phyloP scores from a whole-genome alignment of 1,284 basidiomycete genomes.

The Inonotus obliquus region DNA sequence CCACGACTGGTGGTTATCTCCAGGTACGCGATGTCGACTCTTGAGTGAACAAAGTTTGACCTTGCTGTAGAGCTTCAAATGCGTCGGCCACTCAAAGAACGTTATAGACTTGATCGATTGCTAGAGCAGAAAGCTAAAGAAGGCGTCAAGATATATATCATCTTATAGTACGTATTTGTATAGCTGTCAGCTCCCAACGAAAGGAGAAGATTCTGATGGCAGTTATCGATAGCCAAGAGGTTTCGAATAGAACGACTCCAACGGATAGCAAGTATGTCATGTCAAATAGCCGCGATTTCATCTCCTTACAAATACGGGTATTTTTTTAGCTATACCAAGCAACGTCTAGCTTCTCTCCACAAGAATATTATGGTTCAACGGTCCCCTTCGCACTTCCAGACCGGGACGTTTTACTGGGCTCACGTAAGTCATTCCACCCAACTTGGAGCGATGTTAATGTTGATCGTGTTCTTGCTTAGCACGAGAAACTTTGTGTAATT shows the following conservation, averaged over 20 bases:
- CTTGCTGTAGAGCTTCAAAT: conserved; percentile 69
- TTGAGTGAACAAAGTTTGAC: conserved; percentile 12
- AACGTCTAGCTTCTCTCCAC: conserved; percentile 80
- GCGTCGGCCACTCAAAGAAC: conserved; percentile 78
- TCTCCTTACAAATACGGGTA: conserved; percentile 13
- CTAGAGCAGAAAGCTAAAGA: conserved; percentile 92
- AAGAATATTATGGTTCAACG: conserved; percentile 96
- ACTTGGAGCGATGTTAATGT: background rate
- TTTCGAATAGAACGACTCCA: conserved; percentile 94
- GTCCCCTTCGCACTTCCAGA: conserved; percentile 96
- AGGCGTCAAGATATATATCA: conserved; percentile 95
- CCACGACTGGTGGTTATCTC: conserved; percentile 94
- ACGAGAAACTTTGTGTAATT: conserved; percentile 97
- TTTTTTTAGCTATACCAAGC: conserved; percentile 78
- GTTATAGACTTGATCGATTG: conserved; percentile 86
- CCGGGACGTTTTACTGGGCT: conserved; percentile 98
- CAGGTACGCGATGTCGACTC: conserved; percentile 43
- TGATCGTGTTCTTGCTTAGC: conserved; percentile 42
- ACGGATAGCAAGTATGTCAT: conserved; percentile 77
- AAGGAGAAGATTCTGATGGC: no score
- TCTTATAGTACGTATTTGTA: conserved; percentile 70
- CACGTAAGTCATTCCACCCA: conserved; percentile 56
- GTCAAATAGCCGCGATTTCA: background rate
- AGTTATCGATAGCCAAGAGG: conserved; percentile 72
- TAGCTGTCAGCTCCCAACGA: background rate